Base-by-base conservation (phyloP, 78 protist genomes). In the Cavenderia fasciculata region DNA sequence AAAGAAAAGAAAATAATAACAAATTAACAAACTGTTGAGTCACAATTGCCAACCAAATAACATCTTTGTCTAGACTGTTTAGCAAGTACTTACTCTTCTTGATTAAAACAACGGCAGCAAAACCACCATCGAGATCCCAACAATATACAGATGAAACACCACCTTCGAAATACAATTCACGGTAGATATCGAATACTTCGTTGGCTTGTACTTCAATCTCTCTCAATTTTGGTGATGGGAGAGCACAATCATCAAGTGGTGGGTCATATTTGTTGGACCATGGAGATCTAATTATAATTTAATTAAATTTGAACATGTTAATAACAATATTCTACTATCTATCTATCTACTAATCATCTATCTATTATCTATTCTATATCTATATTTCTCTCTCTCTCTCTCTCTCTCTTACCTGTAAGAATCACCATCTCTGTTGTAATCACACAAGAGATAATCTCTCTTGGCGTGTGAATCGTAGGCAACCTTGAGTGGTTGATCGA, bases 401-500 rank as follows among this genome's bases (percentile, higher is more conserved):
- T 52, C n/a, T 18, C n/a, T n/a, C n/a, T 23, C 21, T 25, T 51
- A 95, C 97, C 98, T 69, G 96, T 94, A 98, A 29, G 99, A 97
- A 90, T 98, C 99, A 7, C 96, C 99, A 86, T 98, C 99, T 31
- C 99, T 93, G 86, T 98, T 98, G 78, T 97, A 98, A 76, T 98
- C 99, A 78, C 99, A 98, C 27, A 95, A 52, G 36, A 98, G 59
- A 88, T 86, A 98, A 41, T 94, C 96, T 34, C 71, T 18, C 52
- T 88, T 96, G 27, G 95, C 11, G 4, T 68, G 19, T 51, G 87
- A 6, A 73, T 98, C 99, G 31, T 31, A 86, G 14, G 84, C 96
- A 12, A 92, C 68, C 86, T 96, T 92, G 41, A 98, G 92, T 29
- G 99, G 99, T 85, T 96, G 98, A 56, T 98, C 99, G 25, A 98